These are phyloP conservation scores for Pythium diclinum DNA, from an alignment of 352 stramenopile species.

Conservation along the genomic window DNA sequence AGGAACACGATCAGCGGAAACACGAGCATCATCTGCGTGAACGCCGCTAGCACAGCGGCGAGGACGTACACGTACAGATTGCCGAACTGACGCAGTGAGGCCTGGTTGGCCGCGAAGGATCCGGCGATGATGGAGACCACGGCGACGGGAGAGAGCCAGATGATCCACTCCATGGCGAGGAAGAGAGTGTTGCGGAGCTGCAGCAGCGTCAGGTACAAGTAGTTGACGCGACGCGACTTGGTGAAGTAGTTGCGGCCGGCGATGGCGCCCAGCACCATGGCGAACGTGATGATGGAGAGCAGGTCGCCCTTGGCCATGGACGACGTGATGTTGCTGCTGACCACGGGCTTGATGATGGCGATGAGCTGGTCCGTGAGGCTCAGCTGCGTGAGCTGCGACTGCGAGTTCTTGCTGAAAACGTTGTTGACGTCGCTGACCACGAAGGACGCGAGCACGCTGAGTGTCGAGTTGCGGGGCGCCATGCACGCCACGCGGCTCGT, in stretches of 20 bases:
- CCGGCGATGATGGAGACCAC: slow-evolving; percentile 67
- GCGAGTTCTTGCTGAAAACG: slow-evolving; percentile 36
- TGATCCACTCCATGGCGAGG: slow-evolving; percentile 64
- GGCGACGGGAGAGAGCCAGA: slow-evolving; percentile 65
- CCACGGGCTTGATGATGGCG: slow-evolving; percentile 49
- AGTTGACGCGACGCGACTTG: slow-evolving; percentile 57
- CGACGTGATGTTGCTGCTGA: slow-evolving; percentile 63
- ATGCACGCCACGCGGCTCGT: slow-evolving; percentile 19
- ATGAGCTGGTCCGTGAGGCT: slow-evolving; percentile 62
- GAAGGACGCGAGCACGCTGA: slow-evolving; percentile 29
- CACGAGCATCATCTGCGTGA: slow-evolving; percentile 53
- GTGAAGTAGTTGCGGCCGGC: slow-evolving; percentile 58
- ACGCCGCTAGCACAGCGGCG: slow-evolving; percentile 35
- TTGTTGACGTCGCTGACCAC: slow-evolving; percentile 47
- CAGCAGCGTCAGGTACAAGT: slow-evolving; percentile 60
- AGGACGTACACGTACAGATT: slow-evolving; percentile 62
- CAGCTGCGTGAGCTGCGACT: slow-evolving; percentile 38
- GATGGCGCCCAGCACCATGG: slow-evolving; percentile 61
- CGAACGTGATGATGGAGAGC: slow-evolving; percentile 65
- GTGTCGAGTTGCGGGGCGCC: slow-evolving; percentile 2
- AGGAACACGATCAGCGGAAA: slow-evolving; percentile 66
- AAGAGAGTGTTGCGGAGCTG: slow-evolving; percentile 79
- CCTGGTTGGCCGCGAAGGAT: slow-evolving; percentile 50
- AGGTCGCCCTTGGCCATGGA: slow-evolving; percentile 48
- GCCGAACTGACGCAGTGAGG: slow-evolving; percentile 32